Conservation (phyloP, 1,284 basidiomycete species). For the Leccinum subspadiceum region DNA sequence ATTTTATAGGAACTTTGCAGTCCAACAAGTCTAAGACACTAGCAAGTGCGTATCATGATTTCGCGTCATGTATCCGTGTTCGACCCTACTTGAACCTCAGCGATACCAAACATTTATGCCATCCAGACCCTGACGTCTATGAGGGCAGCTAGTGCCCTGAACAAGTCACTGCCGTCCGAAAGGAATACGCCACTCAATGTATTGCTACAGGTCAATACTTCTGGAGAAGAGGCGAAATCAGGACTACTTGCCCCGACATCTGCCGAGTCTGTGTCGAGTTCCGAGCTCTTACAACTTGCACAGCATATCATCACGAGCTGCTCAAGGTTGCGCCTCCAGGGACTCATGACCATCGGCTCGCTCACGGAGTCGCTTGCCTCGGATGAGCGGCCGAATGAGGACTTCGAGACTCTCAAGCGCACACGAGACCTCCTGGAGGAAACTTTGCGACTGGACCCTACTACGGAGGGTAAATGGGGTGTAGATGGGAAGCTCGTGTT, state of each 20-base stretch:
- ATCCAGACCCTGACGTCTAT: slow-evolving; percentile 89
- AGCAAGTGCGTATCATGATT: slow-evolving; percentile 53
- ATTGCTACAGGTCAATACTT: slow-evolving; percentile 93
- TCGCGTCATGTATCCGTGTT: neutral
- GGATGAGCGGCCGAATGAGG: slow-evolving; percentile 67
- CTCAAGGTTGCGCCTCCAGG: slow-evolving; percentile 72
- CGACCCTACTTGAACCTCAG: slow-evolving; percentile 39
- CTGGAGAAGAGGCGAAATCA: slow-evolving; percentile 86
- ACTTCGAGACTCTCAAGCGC: slow-evolving; percentile 73
- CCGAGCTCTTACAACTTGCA: slow-evolving; percentile 69
- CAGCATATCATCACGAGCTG: slow-evolving; percentile 72
- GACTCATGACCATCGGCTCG: slow-evolving; percentile 97
- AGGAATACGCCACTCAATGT: slow-evolving; percentile 54
- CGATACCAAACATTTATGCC: slow-evolving; percentile 84
- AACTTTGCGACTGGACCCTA: slow-evolving; percentile 39
- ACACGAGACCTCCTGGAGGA: slow-evolving; percentile 60
- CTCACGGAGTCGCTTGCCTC: slow-evolving; percentile 65
- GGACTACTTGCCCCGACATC: slow-evolving; percentile 63
- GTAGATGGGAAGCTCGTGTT: slow-evolving; percentile 64
- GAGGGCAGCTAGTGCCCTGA: slow-evolving; percentile 83
- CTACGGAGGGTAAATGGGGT: slow-evolving; percentile 45
- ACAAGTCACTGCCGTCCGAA: slow-evolving; percentile 66
- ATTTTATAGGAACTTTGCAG: slow-evolving; percentile 94
- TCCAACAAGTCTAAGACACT: slow-evolving; percentile 93
- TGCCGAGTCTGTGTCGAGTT: slow-evolving; percentile 19